phyloP scores from a whole-genome alignment of 257 asterid species.

The Echium plantagineum region DNA sequence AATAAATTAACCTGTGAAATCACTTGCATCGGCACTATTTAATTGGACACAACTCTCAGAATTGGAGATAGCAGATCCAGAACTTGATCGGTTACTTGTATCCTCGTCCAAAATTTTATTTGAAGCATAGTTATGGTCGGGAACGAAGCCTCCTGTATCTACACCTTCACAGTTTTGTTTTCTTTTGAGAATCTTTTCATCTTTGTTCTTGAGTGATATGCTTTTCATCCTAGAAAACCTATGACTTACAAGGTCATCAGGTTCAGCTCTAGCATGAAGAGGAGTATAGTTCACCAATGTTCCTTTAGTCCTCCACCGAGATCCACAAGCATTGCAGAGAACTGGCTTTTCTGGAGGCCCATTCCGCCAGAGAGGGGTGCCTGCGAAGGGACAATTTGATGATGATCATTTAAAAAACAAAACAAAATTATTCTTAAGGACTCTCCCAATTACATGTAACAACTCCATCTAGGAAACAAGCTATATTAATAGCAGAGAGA shows the following conservation, averaged over 20 bases:
- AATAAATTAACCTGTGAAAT: constrained; percentile 63
- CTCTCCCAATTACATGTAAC: not conserved
- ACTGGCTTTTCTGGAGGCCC: constrained; percentile 99
- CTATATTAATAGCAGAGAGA: not conserved
- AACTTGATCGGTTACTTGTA: constrained; percentile 85
- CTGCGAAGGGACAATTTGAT: constrained; percentile 19
- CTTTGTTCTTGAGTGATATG: constrained; percentile 47
- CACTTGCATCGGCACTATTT: constrained; percentile 81
- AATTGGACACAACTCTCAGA: constrained; percentile 79
- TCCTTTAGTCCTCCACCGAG: constrained; percentile 98
- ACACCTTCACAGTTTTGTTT: constrained; percentile 35
- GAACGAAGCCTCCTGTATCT: constrained; percentile 38
- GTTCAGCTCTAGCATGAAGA: constrained; percentile 79
- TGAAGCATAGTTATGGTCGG: constrained; percentile 42
- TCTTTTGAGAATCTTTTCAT: constrained; percentile 51
- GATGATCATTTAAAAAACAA: not conserved
- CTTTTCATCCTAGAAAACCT: constrained; percentile 49
- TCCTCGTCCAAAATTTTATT: constrained; percentile 63
- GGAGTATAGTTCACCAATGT: constrained; percentile 86
- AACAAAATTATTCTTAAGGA: not conserved
- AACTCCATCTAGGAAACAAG: not conserved
- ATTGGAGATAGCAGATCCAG: constrained; percentile 95
- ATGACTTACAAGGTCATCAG: constrained; percentile 55
- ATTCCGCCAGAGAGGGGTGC: constrained; percentile 98
- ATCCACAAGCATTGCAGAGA: constrained; percentile 98